phyloP scores from a whole-genome alignment of 805 yeast genomes.

The Saccharomycopsis olivae region DNA sequence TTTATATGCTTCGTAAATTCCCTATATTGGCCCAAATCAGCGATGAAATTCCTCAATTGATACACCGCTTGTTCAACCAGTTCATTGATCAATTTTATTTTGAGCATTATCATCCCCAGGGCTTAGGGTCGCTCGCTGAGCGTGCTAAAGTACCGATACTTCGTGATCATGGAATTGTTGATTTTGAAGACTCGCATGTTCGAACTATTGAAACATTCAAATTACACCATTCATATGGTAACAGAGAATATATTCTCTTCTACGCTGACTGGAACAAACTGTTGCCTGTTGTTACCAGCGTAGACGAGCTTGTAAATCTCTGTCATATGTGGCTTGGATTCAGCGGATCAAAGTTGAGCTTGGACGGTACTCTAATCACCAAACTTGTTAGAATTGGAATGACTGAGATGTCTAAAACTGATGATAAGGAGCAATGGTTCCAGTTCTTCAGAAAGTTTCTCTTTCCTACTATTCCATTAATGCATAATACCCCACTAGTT shows the following conservation, averaged over 20 bases:
- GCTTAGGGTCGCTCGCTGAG: slow-evolving; percentile 20
- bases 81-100: slow-evolving; percentile 40
- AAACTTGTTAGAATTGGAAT: slow-evolving; percentile 54
- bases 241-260: slow-evolving; percentile 28
- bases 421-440: slow-evolving; percentile 35
- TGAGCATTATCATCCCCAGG: slow-evolving; percentile 18
- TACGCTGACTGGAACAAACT: slow-evolving; percentile 38
- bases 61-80: slow-evolving; percentile 39
- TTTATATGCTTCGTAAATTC: slow-evolving; percentile 45
- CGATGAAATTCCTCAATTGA: slow-evolving; percentile 34
- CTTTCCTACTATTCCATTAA: slow-evolving; percentile 49
- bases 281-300: slow-evolving; percentile 28
- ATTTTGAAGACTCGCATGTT: slow-evolving; percentile 22
- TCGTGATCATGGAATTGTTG: slow-evolving; percentile 24
- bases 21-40: slow-evolving; percentile 53
- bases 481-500: slow-evolving; percentile 47
- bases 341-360: slow-evolving; percentile 44
- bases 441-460: slow-evolving; percentile 54
- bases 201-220: slow-evolving; percentile 25
- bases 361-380: slow-evolving; percentile 37
- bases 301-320: slow-evolving; percentile 36
- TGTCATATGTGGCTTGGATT: slow-evolving; percentile 41
- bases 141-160: slow-evolving; percentile 22
- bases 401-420: slow-evolving; percentile 13
- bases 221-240: slow-evolving; percentile 20